Conservation (phyloP, 202 grass and related monocot species). For the Thinopyrum obtusiflorum region DNA sequence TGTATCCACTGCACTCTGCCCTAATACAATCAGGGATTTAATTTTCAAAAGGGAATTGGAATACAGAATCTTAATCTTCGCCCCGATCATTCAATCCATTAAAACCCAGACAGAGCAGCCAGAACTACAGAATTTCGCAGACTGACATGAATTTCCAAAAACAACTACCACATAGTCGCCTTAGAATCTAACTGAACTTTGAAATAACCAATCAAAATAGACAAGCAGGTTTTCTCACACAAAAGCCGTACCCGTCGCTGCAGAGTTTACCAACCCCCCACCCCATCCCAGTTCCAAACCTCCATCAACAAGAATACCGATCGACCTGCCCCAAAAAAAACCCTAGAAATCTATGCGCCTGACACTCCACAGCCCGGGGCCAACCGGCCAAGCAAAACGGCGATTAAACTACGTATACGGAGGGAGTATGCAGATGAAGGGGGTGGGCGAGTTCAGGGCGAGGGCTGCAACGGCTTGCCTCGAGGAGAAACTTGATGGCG, state of each 20-base stretch:
- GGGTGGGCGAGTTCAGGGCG: neutral
- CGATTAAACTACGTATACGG: slow-evolving; percentile 11
- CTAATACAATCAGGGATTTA: neutral
- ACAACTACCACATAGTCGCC: neutral
- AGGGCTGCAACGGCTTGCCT: slow-evolving; percentile 27
- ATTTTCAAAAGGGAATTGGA: neutral
- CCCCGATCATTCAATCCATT: neutral
- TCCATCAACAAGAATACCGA: neutral
- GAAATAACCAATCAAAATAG: slow-evolving; percentile 15
- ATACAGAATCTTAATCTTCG: neutral
- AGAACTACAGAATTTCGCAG: neutral
- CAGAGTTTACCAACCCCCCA: neutral
- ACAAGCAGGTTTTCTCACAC: neutral
- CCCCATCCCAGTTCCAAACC: neutral
- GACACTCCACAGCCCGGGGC: neutral
- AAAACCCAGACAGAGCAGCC: slow-evolving; percentile 1
- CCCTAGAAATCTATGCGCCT: neutral
- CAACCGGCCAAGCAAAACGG: neutral
- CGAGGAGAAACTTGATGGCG: slow-evolving; percentile 49
- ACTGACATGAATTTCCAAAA: neutral
- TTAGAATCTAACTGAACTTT: neutral
- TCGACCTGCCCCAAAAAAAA: neutral
- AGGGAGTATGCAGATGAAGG: neutral
- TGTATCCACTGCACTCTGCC: neutral
- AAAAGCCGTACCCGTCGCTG: neutral